These are phyloP conservation scores for Graphilbum sp. DNA, from an alignment of 2,329 filamentous ascomycete species.

Conservation along the genomic window DNA sequence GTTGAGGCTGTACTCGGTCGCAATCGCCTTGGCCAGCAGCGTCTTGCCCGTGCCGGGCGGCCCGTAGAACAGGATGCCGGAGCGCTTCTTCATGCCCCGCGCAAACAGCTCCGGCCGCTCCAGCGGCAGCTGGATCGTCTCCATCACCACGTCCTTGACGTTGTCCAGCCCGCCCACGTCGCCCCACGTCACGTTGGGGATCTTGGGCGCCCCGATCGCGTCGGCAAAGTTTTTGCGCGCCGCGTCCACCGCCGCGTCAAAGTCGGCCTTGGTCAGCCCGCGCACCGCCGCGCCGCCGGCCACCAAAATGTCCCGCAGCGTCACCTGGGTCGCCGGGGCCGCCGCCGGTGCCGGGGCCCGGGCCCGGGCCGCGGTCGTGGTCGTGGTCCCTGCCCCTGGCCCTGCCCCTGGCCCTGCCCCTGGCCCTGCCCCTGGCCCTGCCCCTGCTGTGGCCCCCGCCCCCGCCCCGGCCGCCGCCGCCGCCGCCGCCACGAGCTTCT, in stretches of 20 bases:
- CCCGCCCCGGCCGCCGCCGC: constrained; percentile 16
- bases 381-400: too few relatives aligned
- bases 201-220: constrained; percentile 92
- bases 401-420: too few relatives aligned
- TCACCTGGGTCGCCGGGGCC: constrained; percentile 24
- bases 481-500: constrained; percentile 41
- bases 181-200: constrained; percentile 91
- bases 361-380: constrained; percentile 26
- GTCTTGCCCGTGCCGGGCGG: constrained; percentile 88
- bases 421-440: too few relatives aligned
- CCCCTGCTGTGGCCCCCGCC: too few relatives aligned
- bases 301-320: constrained; percentile 69
- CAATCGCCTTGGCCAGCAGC: constrained; percentile 81
- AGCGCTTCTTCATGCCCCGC: constrained; percentile 95
- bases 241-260: constrained; percentile 84
- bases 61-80: constrained; percentile 82
- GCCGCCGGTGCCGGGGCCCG: constrained; percentile 16
- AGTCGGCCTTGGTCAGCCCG: constrained; percentile 67
- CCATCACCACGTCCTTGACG: constrained; percentile 92
- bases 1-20: constrained; percentile 84
- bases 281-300: constrained; percentile 68
- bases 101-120: constrained; percentile 88
- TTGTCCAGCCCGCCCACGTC: constrained; percentile 87
- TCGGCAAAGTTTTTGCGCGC: constrained; percentile 97
- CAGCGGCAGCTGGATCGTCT: constrained; percentile 87